phyloP scores from a whole-genome alignment of 768 basidiomycete genomes.

The Auriscalpium orientale region DNA sequence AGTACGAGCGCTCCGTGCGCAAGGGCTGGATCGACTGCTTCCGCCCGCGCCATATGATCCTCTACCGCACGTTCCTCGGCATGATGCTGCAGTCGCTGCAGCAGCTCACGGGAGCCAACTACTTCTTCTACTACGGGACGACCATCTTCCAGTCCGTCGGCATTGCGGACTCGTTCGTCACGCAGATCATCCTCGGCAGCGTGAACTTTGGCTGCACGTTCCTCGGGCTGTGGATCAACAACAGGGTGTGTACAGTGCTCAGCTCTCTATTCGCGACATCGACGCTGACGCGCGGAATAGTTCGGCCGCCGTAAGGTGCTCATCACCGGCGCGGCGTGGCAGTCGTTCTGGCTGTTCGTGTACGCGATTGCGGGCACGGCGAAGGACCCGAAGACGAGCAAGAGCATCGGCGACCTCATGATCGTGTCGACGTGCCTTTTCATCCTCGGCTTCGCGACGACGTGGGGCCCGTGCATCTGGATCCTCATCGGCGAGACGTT shows the following conservation, averaged over 20 bases:
- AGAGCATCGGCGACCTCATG: constrained; percentile 43
- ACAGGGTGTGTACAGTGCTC: constrained; percentile 34
- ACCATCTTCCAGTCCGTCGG: constrained; percentile 65
- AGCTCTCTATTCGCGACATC: no score
- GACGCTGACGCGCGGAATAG: constrained; percentile 20
- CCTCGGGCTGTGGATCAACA: constrained; percentile 67
- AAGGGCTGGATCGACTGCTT: constrained; percentile 70
- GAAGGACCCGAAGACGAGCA: constrained; percentile 39
- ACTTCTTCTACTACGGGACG: constrained; percentile 60
- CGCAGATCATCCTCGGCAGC: constrained; percentile 68
- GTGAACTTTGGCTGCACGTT: constrained; percentile 71
- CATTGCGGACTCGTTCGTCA: constrained; percentile 56
- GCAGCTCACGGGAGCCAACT: constrained; percentile 66
- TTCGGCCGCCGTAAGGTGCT: constrained; percentile 60
- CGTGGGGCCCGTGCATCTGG: constrained; percentile 67
- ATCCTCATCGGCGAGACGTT: constrained; percentile 75
- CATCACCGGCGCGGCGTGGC: constrained; percentile 66
- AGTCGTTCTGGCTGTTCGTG: constrained; percentile 61
- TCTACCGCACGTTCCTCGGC: constrained; percentile 57
- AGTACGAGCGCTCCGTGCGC: constrained; percentile 37
- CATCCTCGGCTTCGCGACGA: constrained; percentile 63
- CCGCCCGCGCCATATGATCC: constrained; percentile 41
- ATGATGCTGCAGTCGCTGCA: constrained; percentile 65
- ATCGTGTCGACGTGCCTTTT: constrained; percentile 60
- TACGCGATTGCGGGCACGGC: constrained; percentile 69